These are phyloP conservation scores for Coemansia furcata DNA, from an alignment of 192 early-diverging fungal species.

Conservation along the genomic window DNA sequence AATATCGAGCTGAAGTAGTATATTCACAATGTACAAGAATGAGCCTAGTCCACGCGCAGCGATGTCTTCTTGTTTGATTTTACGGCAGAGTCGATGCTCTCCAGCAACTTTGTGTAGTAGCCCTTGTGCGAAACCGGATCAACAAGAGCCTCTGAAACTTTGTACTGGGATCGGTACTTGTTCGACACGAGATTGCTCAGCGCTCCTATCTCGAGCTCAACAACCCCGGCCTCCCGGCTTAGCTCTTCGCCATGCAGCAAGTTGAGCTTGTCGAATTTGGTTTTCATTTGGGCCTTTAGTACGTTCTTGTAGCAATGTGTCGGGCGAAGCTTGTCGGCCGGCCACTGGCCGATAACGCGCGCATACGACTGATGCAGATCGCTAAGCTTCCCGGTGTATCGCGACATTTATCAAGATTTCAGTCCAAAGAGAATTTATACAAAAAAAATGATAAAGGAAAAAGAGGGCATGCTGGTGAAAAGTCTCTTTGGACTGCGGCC, in stretches of 20 bases:
- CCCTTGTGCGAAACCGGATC: conserved; percentile 32
- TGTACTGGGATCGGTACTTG: conserved; percentile 30
- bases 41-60: conserved; percentile 34
- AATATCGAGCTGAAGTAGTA: neutral
- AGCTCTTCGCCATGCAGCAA: conserved; percentile 26
- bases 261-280: conserved; percentile 30
- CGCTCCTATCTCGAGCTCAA: conserved; percentile 25
- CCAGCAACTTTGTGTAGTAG: conserved; percentile 40
- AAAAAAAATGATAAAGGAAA: neutral
- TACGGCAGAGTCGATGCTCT: conserved; percentile 36
- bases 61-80: conserved; percentile 18
- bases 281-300: conserved; percentile 45
- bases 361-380: conserved; percentile 61
- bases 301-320: conserved; percentile 66
- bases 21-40: conserved; percentile 4
- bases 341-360: conserved; percentile 62
- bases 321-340: conserved; percentile 65
- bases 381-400: conserved; percentile 32
- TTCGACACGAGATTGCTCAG: conserved; percentile 24
- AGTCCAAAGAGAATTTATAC: neutral
- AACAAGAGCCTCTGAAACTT: conserved; percentile 17
- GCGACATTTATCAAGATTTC: conserved; percentile 16
- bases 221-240: conserved; percentile 7
- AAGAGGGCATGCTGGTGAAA: neutral
- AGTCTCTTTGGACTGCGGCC: neutral